A percentile compares a stretch with the other conserved stretches of the same genome.
These are phyloP conservation scores for Neobulgaria alba DNA, from an alignment of 2,329 filamentous ascomycete genomes.

Conservation along the genomic window DNA sequence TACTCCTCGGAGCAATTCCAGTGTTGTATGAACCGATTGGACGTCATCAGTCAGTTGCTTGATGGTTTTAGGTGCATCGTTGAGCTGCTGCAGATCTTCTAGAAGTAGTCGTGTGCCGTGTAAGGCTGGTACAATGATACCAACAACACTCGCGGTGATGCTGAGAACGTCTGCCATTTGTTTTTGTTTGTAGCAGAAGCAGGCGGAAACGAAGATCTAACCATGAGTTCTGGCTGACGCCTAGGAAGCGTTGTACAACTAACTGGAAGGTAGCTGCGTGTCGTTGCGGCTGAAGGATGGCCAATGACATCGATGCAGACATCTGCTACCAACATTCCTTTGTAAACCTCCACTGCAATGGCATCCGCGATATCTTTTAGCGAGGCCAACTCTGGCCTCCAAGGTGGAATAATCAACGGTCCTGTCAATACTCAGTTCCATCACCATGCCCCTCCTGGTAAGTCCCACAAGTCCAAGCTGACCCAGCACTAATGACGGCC, in stretches of 20 bases:
- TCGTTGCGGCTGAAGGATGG: conserved; percentile 17
- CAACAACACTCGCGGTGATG: conserved; percentile 26
- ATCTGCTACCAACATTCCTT: conserved; percentile 10
- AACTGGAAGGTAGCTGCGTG: conserved; percentile 8
- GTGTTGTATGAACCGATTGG: conserved; percentile 23
- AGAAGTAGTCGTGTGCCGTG: conserved; percentile 27
- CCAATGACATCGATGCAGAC: conserved; percentile 11
- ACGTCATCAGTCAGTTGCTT: conserved; percentile 27
- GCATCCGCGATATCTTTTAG: conserved; percentile 16
- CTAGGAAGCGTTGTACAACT: conserved; percentile 7
- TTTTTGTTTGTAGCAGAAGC: no score
- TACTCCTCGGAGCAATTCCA: conserved; percentile 25
- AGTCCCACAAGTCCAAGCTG: conserved; percentile 17
- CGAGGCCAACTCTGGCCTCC: conserved; percentile 14
- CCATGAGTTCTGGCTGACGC: no score
- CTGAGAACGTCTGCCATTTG: no score
- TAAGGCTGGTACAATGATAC: conserved; percentile 26
- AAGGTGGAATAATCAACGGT: conserved; percentile 17
- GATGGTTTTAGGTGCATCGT: conserved; percentile 28
- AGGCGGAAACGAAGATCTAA: no score
- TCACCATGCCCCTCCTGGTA: conserved; percentile 17
- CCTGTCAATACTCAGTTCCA: conserved; percentile 15
- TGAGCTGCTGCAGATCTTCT: conserved; percentile 28
- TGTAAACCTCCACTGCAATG: conserved; percentile 13
- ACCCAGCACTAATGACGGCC: conserved; percentile 14